phyloP scores from a whole-genome alignment of 495 filamentous ascomycete species.

The Lentithecium fluviatile region DNA sequence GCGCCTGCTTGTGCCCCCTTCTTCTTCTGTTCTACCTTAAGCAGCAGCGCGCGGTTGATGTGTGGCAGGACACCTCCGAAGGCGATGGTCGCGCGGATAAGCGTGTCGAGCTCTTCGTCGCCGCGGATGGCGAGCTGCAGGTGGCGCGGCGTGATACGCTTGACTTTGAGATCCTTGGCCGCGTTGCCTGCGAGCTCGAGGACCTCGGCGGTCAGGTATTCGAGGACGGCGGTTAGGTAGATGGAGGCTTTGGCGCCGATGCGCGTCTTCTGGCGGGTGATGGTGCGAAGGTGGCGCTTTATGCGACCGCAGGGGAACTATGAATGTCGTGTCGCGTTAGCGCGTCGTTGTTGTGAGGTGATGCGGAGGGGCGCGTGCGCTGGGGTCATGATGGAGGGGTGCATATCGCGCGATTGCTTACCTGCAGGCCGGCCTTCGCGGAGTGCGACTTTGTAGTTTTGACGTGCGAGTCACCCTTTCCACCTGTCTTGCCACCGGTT shows the following conservation, averaged over 20 bases:
- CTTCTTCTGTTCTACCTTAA: conserved; percentile 99
- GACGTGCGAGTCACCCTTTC: conserved; percentile 58
- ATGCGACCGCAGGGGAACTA: conserved; percentile 99
- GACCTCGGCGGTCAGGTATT: conserved; percentile 98
- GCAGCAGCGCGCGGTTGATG: conserved; percentile 94
- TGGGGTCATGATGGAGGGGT: background rate
- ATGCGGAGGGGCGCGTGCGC: conserved; percentile 1
- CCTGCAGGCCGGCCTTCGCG: conserved; percentile 96
- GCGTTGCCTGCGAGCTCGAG: conserved; percentile 97
- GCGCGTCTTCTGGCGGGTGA: conserved; percentile 99
- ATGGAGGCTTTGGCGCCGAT: conserved; percentile 98
- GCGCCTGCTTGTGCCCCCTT: conserved; percentile 61
- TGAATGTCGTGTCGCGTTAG: conserved; percentile 8
- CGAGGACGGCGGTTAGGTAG: conserved; percentile 96
- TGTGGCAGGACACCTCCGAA: conserved; percentile 97
- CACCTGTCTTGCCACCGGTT: conserved; percentile 83
- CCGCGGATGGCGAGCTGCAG: conserved; percentile 97
- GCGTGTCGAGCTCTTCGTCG: conserved; percentile 95
- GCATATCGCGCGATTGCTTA: conserved; percentile 53
- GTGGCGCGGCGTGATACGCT: conserved; percentile 98
- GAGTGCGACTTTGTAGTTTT: conserved; percentile 99
- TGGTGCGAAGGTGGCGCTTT: conserved; percentile 99
- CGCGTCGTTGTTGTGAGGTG: conserved; percentile 14
- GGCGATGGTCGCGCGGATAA: conserved; percentile 96
- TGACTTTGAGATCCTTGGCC: conserved; percentile 98